These are phyloP conservation scores for Vinca major DNA, from an alignment of 305 asterid genomes.

Conservation along the genomic window DNA sequence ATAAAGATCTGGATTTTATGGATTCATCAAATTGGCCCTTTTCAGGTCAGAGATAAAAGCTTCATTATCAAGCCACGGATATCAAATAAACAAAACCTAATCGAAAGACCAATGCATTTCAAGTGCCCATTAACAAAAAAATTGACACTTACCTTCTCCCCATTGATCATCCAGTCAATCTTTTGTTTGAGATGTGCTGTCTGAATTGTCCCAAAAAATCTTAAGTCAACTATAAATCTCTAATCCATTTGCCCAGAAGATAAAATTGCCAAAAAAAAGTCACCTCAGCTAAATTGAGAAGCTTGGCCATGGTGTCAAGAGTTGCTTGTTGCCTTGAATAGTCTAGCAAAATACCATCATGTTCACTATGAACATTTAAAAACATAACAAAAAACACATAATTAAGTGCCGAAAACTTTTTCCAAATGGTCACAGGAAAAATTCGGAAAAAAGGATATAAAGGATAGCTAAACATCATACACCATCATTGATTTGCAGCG, in stretches of 20 bases:
- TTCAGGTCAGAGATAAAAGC: background rate
- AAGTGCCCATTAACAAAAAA: background rate
- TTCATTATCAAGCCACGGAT: too few species aligned
- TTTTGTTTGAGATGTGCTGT: conserved; percentile 78
- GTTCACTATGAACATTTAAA: conserved; percentile 43
- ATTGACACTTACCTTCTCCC: conserved; percentile 63
- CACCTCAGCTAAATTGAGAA: conserved; percentile 73
- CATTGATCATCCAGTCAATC: conserved; percentile 74
- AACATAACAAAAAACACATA: conserved; percentile 3
- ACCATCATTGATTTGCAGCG: conserved; percentile 80
- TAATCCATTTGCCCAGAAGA: conserved; percentile 6
- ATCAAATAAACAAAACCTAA: too few species aligned
- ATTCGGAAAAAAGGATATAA: background rate
- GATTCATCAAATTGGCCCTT: background rate
- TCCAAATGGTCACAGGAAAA: background rate
- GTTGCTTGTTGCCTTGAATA: conserved; percentile 82
- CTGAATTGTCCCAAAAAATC: conserved; percentile 36
- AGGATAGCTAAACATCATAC: conserved; percentile 29
- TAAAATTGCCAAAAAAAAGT: conserved; percentile 9
- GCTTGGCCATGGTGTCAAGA: conserved; percentile 63
- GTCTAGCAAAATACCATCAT: conserved; percentile 74
- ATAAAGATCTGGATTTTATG: background rate
- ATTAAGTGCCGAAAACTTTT: background rate
- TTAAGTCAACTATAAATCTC: background rate
- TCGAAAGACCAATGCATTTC: too few species aligned